phyloP scores from a whole-genome alignment of 2,329 filamentous ascomycete species.

The Harringtonia aguacate region DNA sequence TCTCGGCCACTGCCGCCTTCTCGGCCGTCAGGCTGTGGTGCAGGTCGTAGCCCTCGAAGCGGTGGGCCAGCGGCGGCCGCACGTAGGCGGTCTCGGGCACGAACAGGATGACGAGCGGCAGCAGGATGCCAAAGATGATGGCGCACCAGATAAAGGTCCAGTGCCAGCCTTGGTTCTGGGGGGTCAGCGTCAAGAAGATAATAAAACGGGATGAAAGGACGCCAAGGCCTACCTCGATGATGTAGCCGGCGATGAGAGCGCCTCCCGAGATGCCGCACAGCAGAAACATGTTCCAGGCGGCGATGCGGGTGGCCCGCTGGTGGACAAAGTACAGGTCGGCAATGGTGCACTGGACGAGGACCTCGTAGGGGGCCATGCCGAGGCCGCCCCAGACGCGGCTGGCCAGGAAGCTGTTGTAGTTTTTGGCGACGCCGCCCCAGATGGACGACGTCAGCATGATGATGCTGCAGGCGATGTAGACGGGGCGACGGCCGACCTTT shows the following conservation, averaged over 20 bases:
- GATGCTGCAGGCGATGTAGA: conserved; percentile 34
- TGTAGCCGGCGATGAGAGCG: conserved; percentile 28
- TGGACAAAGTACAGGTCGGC: conserved; percentile 35
- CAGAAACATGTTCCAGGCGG: conserved; percentile 29
- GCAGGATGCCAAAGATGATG: conserved; percentile 31
- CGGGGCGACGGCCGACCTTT: conserved; percentile 36
- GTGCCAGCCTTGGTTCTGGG: conserved; percentile 24
- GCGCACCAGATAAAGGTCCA: conserved; percentile 37
- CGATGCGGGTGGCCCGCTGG: conserved; percentile 30
- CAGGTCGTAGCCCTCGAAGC: conserved; percentile 4
- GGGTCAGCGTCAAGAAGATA: neutral
- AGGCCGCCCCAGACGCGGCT: conserved; percentile 34
- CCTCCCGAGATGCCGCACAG: conserved; percentile 29
- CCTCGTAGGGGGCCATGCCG: conserved; percentile 39
- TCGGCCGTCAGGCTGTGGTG: neutral
- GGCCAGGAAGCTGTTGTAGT: conserved; percentile 33
- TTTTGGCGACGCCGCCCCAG: conserved; percentile 32
- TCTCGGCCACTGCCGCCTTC: neutral
- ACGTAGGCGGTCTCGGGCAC: conserved; percentile 38
- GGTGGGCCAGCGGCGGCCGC: conserved; percentile 4
- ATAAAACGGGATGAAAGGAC: neutral
- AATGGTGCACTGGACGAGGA: conserved; percentile 40
- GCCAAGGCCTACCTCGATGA: conserved; percentile 19
- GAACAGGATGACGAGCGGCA: conserved; percentile 32
- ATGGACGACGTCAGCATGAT: conserved; percentile 36